Percentiles rank a stretch among this genome's conserved stretches.
These are phyloP conservation scores for Fusarium sacchari DNA, from an alignment of 2,329 filamentous ascomycete species.

Conservation along the genomic window DNA sequence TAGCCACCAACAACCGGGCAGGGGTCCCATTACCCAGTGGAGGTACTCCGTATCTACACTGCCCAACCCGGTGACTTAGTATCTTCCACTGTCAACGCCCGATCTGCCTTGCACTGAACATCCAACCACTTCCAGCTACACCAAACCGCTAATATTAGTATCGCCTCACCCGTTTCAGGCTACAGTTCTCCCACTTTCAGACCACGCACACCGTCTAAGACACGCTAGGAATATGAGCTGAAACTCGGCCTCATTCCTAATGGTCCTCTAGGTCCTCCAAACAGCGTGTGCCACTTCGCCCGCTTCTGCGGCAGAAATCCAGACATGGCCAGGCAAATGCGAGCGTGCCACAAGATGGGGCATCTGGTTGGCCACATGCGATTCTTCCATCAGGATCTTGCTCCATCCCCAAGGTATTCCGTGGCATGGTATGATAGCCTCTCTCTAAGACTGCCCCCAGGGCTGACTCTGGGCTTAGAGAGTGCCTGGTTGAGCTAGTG, in stretches of 20 bases:
- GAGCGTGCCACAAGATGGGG: conserved; percentile 34
- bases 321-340: conserved; percentile 31
- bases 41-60: not conserved
- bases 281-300: conserved; percentile 29
- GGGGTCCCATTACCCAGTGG: not conserved
- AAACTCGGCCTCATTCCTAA: conserved; percentile 25
- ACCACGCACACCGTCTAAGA: conserved; percentile 11
- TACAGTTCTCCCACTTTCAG: conserved; percentile 9
- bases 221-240: conserved; percentile 32
- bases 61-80: not conserved
- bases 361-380: conserved; percentile 30
- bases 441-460: conserved; percentile 9
- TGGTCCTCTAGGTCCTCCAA: conserved; percentile 7
- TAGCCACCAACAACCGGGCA: not conserved
- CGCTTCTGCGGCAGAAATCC: conserved; percentile 27
- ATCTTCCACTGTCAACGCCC: not conserved
- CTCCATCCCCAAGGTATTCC: conserved; percentile 35
- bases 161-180: conserved; percentile 1
- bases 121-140: not conserved
- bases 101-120: not conserved
- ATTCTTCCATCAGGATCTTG: conserved; percentile 7
- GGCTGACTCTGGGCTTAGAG: conserved; percentile 29
- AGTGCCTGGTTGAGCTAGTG: conserved; percentile 21
- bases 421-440: conserved; percentile 9
- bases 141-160: not conserved